phyloP scores from a whole-genome alignment of 768 basidiomycete genomes.

The Leccinum ochraceum region DNA sequence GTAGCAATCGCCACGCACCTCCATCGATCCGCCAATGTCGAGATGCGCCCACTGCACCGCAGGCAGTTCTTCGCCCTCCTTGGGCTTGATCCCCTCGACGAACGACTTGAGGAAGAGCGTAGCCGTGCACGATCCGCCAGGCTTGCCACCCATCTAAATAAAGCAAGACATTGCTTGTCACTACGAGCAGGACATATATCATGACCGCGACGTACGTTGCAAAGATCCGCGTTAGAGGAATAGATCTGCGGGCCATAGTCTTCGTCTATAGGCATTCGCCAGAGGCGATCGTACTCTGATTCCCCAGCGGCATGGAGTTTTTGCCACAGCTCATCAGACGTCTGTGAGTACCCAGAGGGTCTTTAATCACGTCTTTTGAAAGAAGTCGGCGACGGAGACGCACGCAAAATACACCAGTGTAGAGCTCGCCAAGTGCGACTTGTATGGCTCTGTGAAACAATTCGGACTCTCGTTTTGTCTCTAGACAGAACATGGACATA shows the following conservation, averaged over 20 bases:
- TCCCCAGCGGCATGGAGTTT: slow-evolving; percentile 69
- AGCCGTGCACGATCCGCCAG: slow-evolving; percentile 76
- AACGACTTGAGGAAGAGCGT: slow-evolving; percentile 87
- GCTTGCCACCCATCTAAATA: slow-evolving; percentile 65
- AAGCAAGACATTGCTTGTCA: slow-evolving; percentile 4
- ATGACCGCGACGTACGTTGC: slow-evolving; percentile 44
- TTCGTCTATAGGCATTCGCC: slow-evolving; percentile 89
- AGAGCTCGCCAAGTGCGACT: slow-evolving; percentile 74
- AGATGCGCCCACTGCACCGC: slow-evolving; percentile 82
- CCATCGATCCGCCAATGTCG: slow-evolving; percentile 82
- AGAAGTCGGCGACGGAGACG: slow-evolving; percentile 14
- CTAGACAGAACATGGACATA: slow-evolving; percentile 29
- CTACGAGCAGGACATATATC: not conserved
- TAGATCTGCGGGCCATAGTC: slow-evolving; percentile 78
- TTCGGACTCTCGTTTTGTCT: not conserved
- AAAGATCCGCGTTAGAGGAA: slow-evolving; percentile 77
- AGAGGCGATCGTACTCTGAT: slow-evolving; percentile 79
- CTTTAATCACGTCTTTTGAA: not conserved
- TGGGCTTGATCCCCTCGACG: slow-evolving; percentile 69
- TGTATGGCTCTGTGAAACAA: slow-evolving; percentile 56
- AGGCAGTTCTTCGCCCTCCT: slow-evolving; percentile 52
- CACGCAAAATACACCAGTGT: slow-evolving; percentile 78
- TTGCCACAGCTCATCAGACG: slow-evolving; percentile 74
- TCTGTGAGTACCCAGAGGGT: slow-evolving; percentile 38
- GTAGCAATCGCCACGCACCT: slow-evolving; percentile 41